Evolutionary conservation across 2,329 filamentous ascomycete species (phyloP).

Genomic region (Orbilia brochopaga): DNA sequence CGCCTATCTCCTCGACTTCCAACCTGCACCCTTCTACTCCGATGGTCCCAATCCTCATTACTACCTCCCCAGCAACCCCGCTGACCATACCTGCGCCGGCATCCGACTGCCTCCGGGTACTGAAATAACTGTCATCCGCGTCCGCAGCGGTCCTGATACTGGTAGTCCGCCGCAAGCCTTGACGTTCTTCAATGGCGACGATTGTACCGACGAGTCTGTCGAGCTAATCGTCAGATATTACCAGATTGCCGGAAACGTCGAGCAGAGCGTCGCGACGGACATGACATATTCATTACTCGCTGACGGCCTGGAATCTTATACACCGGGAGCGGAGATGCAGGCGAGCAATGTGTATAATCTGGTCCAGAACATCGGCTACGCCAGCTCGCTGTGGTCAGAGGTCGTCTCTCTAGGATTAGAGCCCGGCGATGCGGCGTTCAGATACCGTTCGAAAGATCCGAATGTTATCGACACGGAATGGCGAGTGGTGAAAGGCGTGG

Average conservation of each 20-base stretch:
- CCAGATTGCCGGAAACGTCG: constrained; percentile 9
- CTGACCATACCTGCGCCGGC: constrained; percentile 5
- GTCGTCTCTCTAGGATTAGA: constrained; percentile 6
- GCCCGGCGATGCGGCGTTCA: constrained; percentile 26
- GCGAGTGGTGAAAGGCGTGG: background rate
- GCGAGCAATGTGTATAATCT: constrained; percentile 1
- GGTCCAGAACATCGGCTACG: constrained; percentile 18
- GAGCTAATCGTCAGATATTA: constrained; percentile 9
- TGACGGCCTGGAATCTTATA: background rate
- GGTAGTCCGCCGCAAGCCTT: constrained; percentile 25
- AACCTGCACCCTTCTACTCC: background rate
- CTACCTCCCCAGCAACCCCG: background rate
- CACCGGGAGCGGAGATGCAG: background rate
- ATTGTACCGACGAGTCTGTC: constrained; percentile 10
- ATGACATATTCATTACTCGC: background rate
- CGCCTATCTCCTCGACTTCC: background rate
- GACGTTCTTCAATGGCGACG: constrained; percentile 19
- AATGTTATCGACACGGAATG: too few species aligned
- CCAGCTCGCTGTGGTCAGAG: constrained; percentile 2
- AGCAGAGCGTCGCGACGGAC: constrained; percentile 15
- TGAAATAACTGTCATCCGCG: constrained; percentile 8
- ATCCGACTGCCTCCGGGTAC: background rate
- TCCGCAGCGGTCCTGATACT: constrained; percentile 4
- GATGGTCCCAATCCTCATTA: background rate
- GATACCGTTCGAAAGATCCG: constrained; percentile 5